Conservation (phyloP, 306 rosid species). For the Corylus americana region DNA sequence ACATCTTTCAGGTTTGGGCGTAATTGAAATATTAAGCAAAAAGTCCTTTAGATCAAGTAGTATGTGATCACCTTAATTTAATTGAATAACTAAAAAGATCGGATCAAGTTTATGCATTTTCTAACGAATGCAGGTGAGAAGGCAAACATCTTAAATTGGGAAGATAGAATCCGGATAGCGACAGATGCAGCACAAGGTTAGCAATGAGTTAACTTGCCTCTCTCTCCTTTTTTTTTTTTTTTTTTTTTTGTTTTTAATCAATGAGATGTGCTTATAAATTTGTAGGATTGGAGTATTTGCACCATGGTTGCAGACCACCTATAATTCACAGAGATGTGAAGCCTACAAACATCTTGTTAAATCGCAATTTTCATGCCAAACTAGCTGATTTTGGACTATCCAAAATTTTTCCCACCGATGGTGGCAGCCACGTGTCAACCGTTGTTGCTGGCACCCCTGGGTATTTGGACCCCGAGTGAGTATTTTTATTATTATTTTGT, state of each 20-base stretch:
- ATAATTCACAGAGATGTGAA: conserved; percentile 57
- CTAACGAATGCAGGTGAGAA: conserved; percentile 8
- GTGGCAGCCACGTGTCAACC: conserved; percentile 31
- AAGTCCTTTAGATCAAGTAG: background rate
- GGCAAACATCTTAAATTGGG: background rate
- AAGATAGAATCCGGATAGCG: conserved; percentile 49
- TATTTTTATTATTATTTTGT: background rate
- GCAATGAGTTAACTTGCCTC: background rate
- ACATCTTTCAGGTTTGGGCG: conserved; percentile 33
- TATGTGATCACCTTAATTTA: background rate
- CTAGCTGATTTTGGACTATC: conserved; percentile 54
- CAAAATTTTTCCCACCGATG: conserved; percentile 28
- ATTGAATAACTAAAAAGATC: background rate
- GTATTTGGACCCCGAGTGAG: conserved; percentile 51
- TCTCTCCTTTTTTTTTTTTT: too few species aligned
- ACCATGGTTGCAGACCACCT: conserved; percentile 47
- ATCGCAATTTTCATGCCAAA: conserved; percentile 23
- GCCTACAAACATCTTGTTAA: conserved; percentile 42
- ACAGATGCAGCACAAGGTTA: conserved; percentile 51
- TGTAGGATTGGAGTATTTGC: conserved; percentile 62
- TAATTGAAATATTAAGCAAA: background rate
- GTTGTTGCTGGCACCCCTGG: conserved; percentile 47
- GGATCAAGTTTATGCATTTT: background rate
- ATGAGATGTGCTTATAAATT: background rate
- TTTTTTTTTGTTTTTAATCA: too few species aligned